phyloP scores from a whole-genome alignment of 2,329 filamentous ascomycete species.

The Lecanosticta acicola region DNA sequence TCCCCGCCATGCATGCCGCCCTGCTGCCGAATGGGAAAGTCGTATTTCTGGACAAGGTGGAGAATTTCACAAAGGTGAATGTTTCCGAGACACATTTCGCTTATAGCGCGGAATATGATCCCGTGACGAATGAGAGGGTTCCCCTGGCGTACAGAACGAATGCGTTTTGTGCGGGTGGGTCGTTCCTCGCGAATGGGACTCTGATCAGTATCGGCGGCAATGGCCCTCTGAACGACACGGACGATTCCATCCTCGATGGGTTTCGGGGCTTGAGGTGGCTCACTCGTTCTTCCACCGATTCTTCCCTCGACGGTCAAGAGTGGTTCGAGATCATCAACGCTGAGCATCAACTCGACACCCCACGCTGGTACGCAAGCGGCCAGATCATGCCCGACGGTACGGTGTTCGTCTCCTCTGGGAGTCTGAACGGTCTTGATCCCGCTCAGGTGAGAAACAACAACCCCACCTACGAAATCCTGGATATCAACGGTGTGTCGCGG shows the following conservation, averaged over 20 bases:
- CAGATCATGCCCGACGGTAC: slow-evolving; percentile 53
- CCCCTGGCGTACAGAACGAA: slow-evolving; percentile 53
- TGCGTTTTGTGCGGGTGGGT: slow-evolving; percentile 56
- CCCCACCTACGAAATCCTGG: slow-evolving; percentile 58
- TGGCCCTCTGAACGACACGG: slow-evolving; percentile 49
- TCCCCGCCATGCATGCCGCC: slow-evolving; percentile 59
- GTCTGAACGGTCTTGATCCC: slow-evolving; percentile 54
- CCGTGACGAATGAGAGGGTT: slow-evolving; percentile 42
- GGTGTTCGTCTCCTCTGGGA: slow-evolving; percentile 56
- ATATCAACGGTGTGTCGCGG: slow-evolving; percentile 42
- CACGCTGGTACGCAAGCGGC: slow-evolving; percentile 55
- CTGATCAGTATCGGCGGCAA: slow-evolving; percentile 55
- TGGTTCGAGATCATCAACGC: slow-evolving; percentile 55
- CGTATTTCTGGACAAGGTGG: slow-evolving; percentile 57
- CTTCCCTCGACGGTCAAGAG: slow-evolving; percentile 41
- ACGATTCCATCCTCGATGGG: slow-evolving; percentile 54
- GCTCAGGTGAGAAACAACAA: slow-evolving; percentile 54
- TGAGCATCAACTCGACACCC: slow-evolving; percentile 46
- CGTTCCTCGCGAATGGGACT: slow-evolving; percentile 53
- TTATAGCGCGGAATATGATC: slow-evolving; percentile 57
- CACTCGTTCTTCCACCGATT: slow-evolving; percentile 41
- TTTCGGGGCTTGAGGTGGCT: slow-evolving; percentile 55
- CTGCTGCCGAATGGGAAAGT: slow-evolving; percentile 55
- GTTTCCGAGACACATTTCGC: slow-evolving; percentile 52
- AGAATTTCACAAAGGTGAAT: slow-evolving; percentile 55